These are phyloP conservation scores for Salicornia ramosissima DNA, from an alignment of 148 eudicot species.

Conservation along the genomic window DNA sequence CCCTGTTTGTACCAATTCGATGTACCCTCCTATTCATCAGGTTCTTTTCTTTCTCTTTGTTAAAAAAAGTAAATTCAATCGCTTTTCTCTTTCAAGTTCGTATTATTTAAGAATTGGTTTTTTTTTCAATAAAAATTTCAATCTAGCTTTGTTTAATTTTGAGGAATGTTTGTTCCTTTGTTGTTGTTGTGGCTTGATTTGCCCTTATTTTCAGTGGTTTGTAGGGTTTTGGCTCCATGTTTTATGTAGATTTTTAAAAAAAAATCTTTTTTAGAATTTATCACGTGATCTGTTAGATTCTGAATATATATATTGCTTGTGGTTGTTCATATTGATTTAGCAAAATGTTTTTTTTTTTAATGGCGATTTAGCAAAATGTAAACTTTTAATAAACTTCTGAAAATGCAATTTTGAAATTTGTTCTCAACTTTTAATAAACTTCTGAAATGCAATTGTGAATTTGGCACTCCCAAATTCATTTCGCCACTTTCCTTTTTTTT, in stretches of 20 bases:
- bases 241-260: not conserved
- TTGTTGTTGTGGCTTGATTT: not conserved
- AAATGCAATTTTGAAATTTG: too few relatives aligned
- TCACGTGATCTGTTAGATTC: not conserved
- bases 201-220: not conserved
- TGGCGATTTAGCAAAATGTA: not conserved
- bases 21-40: constrained; percentile 99
- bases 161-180: not conserved
- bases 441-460: too few relatives aligned
- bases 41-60: constrained; percentile 28
- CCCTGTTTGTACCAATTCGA: constrained; percentile 92
- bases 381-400: too few relatives aligned
- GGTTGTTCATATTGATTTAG: not conserved
- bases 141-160: constrained; percentile 14
- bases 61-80: too few relatives aligned
- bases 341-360: too few relatives aligned
- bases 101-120: not conserved
- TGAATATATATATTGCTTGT: not conserved
- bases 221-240: not conserved
- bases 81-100: not conserved
- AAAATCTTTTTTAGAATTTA: not conserved
- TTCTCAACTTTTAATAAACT: too few relatives aligned
- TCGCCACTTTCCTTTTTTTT: too few relatives aligned
- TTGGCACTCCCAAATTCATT: too few relatives aligned
- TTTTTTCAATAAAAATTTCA: not conserved